These are phyloP conservation scores for Podila minutissima DNA, from an alignment of 192 early-diverging fungal genomes.

Conservation along the genomic window DNA sequence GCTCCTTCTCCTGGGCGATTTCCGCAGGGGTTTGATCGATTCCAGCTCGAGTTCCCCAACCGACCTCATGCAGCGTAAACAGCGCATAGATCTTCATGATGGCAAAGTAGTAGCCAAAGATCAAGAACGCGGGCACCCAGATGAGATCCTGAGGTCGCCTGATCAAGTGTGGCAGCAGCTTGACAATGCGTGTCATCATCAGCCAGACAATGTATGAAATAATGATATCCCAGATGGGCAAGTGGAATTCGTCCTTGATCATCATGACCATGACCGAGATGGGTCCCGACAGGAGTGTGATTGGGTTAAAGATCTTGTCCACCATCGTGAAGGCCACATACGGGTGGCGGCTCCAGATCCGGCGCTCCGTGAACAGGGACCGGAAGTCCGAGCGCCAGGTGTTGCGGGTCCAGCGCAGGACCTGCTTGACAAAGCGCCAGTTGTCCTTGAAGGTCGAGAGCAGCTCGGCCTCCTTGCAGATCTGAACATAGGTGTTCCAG, in stretches of 20 bases:
- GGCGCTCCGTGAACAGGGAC: slow-evolving; percentile 69
- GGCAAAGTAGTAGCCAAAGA: slow-evolving; percentile 79
- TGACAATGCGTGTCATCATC: slow-evolving; percentile 70
- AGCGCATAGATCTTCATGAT: slow-evolving; percentile 77
- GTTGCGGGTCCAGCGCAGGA: slow-evolving; percentile 79
- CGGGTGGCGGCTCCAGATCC: slow-evolving; percentile 75
- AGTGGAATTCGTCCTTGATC: slow-evolving; percentile 41
- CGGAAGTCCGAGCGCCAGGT: slow-evolving; percentile 77
- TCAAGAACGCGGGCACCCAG: slow-evolving; percentile 69
- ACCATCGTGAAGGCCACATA: slow-evolving; percentile 81
- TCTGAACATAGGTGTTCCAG: slow-evolving; percentile 76
- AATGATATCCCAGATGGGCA: slow-evolving; percentile 70
- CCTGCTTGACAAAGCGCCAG: slow-evolving; percentile 77
- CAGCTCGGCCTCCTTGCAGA: slow-evolving; percentile 73
- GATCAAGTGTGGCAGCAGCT: slow-evolving; percentile 74
- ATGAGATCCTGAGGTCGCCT: slow-evolving; percentile 71
- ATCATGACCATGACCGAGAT: slow-evolving; percentile 65
- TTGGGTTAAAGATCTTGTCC: slow-evolving; percentile 79
- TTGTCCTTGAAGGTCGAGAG: slow-evolving; percentile 80
- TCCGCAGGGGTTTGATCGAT: slow-evolving; percentile 54
- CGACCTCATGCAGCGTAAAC: slow-evolving; percentile 75
- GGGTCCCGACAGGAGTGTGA: slow-evolving; percentile 73
- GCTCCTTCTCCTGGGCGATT: slow-evolving; percentile 53
- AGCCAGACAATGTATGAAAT: slow-evolving; percentile 72
- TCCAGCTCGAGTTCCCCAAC: slow-evolving; percentile 76